Conservation (phyloP, 176 grass and related monocot species). For the Elymus sibiricus region DNA sequence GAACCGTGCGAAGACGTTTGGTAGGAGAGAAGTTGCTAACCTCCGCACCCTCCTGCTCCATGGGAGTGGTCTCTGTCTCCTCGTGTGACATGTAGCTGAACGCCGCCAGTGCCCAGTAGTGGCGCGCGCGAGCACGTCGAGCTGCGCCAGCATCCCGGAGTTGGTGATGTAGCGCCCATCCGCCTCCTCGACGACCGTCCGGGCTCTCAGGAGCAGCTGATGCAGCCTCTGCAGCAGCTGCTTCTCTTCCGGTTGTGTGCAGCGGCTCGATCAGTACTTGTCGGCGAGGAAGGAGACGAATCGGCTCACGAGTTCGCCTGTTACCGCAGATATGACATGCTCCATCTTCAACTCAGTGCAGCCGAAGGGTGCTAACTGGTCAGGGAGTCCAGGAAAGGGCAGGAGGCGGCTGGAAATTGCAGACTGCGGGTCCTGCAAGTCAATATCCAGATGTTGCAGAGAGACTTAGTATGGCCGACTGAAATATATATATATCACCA, state of each 20-base stretch:
- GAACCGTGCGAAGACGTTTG: not conserved
- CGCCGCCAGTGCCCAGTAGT: not conserved
- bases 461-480: not conserved
- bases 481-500: not conserved
- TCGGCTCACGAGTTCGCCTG: not conserved
- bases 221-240: not conserved
- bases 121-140: not conserved
- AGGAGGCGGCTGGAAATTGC: not conserved
- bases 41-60: too few species aligned
- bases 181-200: not conserved
- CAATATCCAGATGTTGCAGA: not conserved
- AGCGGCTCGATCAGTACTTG: not conserved
- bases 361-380: not conserved
- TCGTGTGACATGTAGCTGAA: too few species aligned
- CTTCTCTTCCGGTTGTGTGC: not conserved
- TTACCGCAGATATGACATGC: not conserved
- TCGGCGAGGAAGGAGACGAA: not conserved
- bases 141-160: not conserved
- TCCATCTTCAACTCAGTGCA: not conserved
- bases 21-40: not conserved
- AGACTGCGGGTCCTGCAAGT: not conserved
- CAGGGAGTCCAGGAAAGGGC: not conserved
- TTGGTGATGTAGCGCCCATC: not conserved
- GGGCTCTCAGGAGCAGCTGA: not conserved
- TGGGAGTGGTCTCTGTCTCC: too few species aligned